phyloP scores from a whole-genome alignment of 176 grass and related monocot species.

The Ensete ventricosum region DNA sequence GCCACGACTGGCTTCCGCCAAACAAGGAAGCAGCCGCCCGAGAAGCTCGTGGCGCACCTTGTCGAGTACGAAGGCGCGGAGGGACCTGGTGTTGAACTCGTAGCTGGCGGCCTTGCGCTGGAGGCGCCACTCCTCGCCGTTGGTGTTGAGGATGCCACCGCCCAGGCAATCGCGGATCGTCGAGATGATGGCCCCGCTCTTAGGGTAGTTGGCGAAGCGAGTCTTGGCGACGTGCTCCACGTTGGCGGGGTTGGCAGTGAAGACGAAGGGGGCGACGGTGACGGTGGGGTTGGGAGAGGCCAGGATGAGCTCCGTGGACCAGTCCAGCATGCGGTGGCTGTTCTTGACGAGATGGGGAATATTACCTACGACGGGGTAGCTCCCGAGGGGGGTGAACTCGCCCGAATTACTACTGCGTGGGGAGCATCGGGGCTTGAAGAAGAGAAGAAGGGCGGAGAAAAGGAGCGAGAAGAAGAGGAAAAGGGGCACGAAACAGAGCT shows the following conservation, averaged over 20 bases:
- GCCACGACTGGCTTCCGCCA: conserved; percentile 4
- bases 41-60: conserved; percentile 11
- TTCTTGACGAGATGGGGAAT: neutral
- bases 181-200: neutral
- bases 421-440: neutral
- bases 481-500: too few relatives aligned
- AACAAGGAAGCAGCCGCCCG: conserved; percentile 38
- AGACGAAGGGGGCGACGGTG: neutral
- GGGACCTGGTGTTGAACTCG: neutral
- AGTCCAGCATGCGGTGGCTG: neutral
- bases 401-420: neutral
- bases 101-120: conserved; percentile 1
- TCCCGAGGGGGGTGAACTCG: neutral
- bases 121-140: neutral
- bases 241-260: conserved; percentile 2
- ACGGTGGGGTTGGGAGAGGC: neutral
- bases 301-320: neutral
- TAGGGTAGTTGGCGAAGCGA: neutral
- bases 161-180: neutral
- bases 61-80: neutral
- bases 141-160: neutral
- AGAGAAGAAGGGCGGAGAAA: neutral
- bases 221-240: neutral
- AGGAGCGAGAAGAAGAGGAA: neutral
- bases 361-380: neutral